Conservation (phyloP, 148 eudicot genomes). For the Rhododendron mucronatum region DNA sequence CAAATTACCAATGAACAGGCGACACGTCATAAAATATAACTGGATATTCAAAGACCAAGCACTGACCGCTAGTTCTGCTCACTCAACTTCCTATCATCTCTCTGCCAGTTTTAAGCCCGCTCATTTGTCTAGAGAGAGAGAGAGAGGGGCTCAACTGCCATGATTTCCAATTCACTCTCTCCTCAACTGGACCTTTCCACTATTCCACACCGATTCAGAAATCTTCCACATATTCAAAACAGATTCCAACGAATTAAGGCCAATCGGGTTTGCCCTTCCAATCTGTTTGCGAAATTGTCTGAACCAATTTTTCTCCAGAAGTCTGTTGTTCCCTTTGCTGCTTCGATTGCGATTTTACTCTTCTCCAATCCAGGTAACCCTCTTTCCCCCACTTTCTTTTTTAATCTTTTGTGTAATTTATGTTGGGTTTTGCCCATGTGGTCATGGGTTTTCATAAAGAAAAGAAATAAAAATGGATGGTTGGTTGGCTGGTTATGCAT, state of each 20-base stretch:
- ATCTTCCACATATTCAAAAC: background rate
- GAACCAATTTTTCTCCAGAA: slow-evolving; percentile 25
- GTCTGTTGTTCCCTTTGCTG: slow-evolving; percentile 46
- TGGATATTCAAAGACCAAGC: background rate
- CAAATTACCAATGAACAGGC: background rate
- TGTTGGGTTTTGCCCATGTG: no score
- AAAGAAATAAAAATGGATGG: no score
- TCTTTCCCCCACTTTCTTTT: background rate
- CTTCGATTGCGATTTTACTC: slow-evolving; percentile 47
- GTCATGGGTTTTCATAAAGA: no score
- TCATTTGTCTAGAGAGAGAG: background rate
- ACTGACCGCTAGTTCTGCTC: slow-evolving; percentile 1
- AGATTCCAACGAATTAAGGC: slow-evolving; percentile 9
- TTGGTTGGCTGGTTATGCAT: no score
- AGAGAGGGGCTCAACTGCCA: slow-evolving; percentile 11
- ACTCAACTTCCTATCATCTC: background rate
- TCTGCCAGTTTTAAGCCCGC: background rate
- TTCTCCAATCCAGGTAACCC: slow-evolving; percentile 60
- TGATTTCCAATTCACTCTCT: slow-evolving; percentile 39
- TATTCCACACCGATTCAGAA: background rate
- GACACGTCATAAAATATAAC: background rate
- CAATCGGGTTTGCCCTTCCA: background rate
- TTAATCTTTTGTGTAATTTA: background rate
- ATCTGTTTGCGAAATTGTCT: background rate
- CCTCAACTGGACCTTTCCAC: slow-evolving; percentile 16